Base-by-base conservation (phyloP, 2,329 filamentous ascomycete genomes). In the Hymenoscyphus occultus region DNA sequence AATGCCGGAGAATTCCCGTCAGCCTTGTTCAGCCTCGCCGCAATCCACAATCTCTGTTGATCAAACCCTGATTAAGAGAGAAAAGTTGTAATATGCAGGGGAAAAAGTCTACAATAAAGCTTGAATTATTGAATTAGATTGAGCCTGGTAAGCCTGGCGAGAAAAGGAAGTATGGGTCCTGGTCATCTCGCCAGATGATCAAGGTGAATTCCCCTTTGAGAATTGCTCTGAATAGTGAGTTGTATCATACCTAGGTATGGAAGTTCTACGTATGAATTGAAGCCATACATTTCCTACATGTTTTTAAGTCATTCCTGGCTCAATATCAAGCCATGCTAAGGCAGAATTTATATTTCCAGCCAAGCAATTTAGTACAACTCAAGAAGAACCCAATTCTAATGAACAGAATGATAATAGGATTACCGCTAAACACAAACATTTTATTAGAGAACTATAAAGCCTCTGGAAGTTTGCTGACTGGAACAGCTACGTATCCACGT, bases 401-500 rank as follows among this genome's bases (percentile, higher is more conserved):
- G 22, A 22, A 3, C n/a, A 22, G 22, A 28, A 13, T 14, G 19
- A 51, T 51, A 28, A 28, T 22, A 13, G 48, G 13, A 19, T 22
- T 10, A 10, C 10, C 10, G 22, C 9, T 22, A 28, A 19, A 51
- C 19, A 51, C 19, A 13, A 22, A 48, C 45, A 28, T 51, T 51
- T 51, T 28, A 51, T 51, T 51, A 13, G 42, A 28, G 22, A 28
- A 12, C 32, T 35, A 35, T 51, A 51, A 28, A 13, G 48, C 22
- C 48, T 51, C 48, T 28, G 22, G 7, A 51, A 3, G 13, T 51
- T 6, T 39, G 45, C 59, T 39, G 59, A 22, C 59, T 61, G 42
- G 40, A 28, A 54, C 59, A 61, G 59, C 59, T 35, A 39, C 32
- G 32, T 61, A 19, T n/a, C 28, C 9, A 61, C 19, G 56, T n/a